Base-by-base conservation (phyloP, 805 yeast species). In the Pichia scutulata region DNA sequence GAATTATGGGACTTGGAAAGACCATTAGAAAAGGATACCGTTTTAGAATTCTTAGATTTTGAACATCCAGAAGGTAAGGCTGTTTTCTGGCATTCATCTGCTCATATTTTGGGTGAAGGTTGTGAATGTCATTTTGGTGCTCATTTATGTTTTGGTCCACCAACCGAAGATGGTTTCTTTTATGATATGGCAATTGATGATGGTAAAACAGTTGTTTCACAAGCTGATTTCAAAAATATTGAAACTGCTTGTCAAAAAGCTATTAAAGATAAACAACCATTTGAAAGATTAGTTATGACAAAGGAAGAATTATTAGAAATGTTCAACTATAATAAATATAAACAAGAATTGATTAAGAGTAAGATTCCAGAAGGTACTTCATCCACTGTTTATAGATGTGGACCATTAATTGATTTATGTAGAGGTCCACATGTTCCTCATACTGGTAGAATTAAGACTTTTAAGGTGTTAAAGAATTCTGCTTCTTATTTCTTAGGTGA, bases 81-180 rank as follows among this genome's bases (percentile, higher is more conserved):
- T 57, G 98, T 92, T 36, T 93, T 93, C 73, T 93, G 99, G 99
- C 99, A 93, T 70, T 93, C 99, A 2, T 86, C 96, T 58, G 99
- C 99, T 48, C 99, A 93, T 71, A 92, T 93, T 49, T 74, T 93
- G 60, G 99, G 99, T 71, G 99, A 93, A 74, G 92, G 97, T 45
- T 86, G 96, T 74, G 99, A 93, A 73, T 85, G 97, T 69, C 93
- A 89, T 69, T 75, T 84, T 67, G 98, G 97, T 59, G 95, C 96
- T 57, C 96, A 92, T 68, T 81, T 93, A 57, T 82, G 88, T 68
- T 74, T 82, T 56, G 99, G 99, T 58, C 99, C 99, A 30, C 99
- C 99, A 68, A 92, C 97, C 53, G 89, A 84, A 49, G 98, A 92
- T 57, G 99, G 99, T 43, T 93, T 93, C 73, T 93, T 92, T 74